Percentiles rank a stretch among this genome's conserved stretches.
Conservation (phyloP, 2,329 filamentous ascomycete species). For the Ceratocystis alfenasii region DNA sequence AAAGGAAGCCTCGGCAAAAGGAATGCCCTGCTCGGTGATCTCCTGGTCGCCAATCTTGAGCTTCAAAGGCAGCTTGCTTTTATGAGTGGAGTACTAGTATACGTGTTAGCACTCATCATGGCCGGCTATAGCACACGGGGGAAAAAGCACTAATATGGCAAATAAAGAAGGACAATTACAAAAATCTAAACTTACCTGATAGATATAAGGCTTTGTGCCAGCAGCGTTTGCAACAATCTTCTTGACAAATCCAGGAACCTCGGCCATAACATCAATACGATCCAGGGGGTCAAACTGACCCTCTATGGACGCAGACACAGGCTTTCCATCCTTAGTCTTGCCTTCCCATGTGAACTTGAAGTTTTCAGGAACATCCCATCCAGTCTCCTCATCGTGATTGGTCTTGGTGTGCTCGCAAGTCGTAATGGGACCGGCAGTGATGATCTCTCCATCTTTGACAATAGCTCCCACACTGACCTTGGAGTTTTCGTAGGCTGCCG, state of each 20-base stretch:
- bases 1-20: slow-evolving; percentile 93
- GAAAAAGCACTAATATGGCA: background rate
- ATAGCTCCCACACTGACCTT: slow-evolving; percentile 73
- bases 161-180: background rate
- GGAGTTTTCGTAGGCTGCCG: slow-evolving; percentile 80
- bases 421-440: slow-evolving; percentile 57
- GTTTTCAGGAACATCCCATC: slow-evolving; percentile 76
- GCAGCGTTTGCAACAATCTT: slow-evolving; percentile 76
- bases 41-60: slow-evolving; percentile 75
- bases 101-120: slow-evolving; percentile 24
- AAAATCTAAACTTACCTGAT: slow-evolving; percentile 50
- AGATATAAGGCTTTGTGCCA: slow-evolving; percentile 94
- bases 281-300: slow-evolving; percentile 59
- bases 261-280: slow-evolving; percentile 82
- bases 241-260: slow-evolving; percentile 93
- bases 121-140: background rate
- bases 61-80: slow-evolving; percentile 58
- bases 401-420: slow-evolving; percentile 56
- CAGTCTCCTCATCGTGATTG: slow-evolving; percentile 62
- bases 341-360: slow-evolving; percentile 69
- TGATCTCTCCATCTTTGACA: slow-evolving; percentile 65
- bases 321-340: slow-evolving; percentile 62
- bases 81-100: slow-evolving; percentile 54
- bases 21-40: slow-evolving; percentile 59
- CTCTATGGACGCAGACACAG: slow-evolving; percentile 56